These are phyloP conservation scores for Penicillium paradoxum DNA, from an alignment of 495 filamentous ascomycete genomes.

Conservation along the genomic window DNA sequence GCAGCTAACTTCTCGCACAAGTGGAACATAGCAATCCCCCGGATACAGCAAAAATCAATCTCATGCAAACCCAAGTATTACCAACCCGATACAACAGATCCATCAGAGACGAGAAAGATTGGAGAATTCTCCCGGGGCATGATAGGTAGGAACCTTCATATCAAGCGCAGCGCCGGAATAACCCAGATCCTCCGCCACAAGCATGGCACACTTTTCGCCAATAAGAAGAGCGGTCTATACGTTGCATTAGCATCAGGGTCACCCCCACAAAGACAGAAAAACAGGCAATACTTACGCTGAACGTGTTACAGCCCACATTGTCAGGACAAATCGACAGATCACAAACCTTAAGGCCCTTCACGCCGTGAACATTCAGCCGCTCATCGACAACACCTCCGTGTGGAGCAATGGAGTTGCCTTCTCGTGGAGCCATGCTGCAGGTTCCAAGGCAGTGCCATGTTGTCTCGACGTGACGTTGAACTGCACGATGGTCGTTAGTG, in stretches of 20 bases:
- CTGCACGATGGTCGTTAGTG: conserved; percentile 8
- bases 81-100: not conserved
- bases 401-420: conserved; percentile 75
- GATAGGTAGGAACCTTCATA: conserved; percentile 66
- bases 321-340: conserved; percentile 78
- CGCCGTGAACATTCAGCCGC: conserved; percentile 74
- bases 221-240: conserved; percentile 67
- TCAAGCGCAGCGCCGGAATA: conserved; percentile 68
- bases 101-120: conserved; percentile 23
- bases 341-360: conserved; percentile 75
- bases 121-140: conserved; percentile 50
- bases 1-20: too few relatives aligned
- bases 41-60: not conserved
- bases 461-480: conserved; percentile 63
- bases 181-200: conserved; percentile 70
- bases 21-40: not conserved
- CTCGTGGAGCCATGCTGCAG: conserved; percentile 74
- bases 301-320: conserved; percentile 79
- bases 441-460: conserved; percentile 72
- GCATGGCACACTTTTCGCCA: conserved; percentile 73
- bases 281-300: conserved; percentile 37
- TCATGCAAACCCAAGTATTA: not conserved
- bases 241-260: not conserved
- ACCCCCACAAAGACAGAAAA: not conserved
- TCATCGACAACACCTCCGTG: conserved; percentile 73